These are phyloP conservation scores for Phaseolus coccineus DNA, from an alignment of 331 rosid genomes.

Conservation along the genomic window DNA sequence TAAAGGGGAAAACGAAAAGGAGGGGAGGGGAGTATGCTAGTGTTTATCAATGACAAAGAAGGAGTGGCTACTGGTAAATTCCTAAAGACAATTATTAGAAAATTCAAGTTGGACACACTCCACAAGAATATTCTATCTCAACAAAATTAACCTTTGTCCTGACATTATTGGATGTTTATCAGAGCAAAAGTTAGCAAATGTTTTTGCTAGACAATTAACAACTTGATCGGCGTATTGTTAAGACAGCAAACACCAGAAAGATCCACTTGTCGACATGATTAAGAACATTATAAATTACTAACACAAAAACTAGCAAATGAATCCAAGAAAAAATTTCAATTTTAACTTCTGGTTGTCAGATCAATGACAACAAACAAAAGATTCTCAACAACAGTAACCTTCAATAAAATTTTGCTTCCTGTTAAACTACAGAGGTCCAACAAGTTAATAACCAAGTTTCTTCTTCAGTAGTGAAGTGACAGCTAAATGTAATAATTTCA, in stretches of 20 bases:
- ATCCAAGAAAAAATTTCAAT: slow-evolving; percentile 13
- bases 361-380: slow-evolving; percentile 23
- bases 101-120: slow-evolving; percentile 38
- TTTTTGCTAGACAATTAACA: slow-evolving; percentile 15
- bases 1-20: slow-evolving; percentile 7
- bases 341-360: slow-evolving; percentile 20
- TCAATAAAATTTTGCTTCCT: slow-evolving; percentile 1
- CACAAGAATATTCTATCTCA: slow-evolving; percentile 15
- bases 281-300: background rate
- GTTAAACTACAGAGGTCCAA: slow-evolving; percentile 19
- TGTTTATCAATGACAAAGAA: slow-evolving; percentile 14
- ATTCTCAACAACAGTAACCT: background rate
- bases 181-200: background rate
- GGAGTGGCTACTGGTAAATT: slow-evolving; percentile 18
- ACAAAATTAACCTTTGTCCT: slow-evolving; percentile 10
- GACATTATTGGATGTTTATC: background rate
- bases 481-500: background rate
- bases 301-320: background rate
- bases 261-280: background rate
- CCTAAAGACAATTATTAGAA: slow-evolving; percentile 12
- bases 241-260: slow-evolving; percentile 32
- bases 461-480: slow-evolving; percentile 19
- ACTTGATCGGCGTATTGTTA: slow-evolving; percentile 29
- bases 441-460: slow-evolving; percentile 23
- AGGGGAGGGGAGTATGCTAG: background rate